These are phyloP conservation scores for Diplodia seriata DNA, from an alignment of 2,329 filamentous ascomycete genomes.

Conservation along the genomic window DNA sequence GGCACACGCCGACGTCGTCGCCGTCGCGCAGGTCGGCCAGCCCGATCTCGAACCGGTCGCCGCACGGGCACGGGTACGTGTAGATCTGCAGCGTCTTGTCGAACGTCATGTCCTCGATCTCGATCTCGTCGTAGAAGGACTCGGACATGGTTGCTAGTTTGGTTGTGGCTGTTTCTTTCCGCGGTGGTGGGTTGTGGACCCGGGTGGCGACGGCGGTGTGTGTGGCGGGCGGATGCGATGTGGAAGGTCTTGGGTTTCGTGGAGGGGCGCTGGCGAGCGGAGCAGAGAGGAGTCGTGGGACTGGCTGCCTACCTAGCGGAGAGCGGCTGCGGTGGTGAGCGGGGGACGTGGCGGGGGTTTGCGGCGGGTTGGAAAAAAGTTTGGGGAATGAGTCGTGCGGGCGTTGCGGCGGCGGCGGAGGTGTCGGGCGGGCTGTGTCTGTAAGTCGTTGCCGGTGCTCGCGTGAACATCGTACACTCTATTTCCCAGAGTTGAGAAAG, in stretches of 20 bases:
- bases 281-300: not conserved
- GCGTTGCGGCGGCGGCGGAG: slow-evolving; percentile 14
- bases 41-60: slow-evolving; percentile 92
- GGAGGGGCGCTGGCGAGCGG: no score
- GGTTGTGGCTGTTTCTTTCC: not conserved
- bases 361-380: slow-evolving; percentile 12
- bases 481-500: no score
- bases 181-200: not conserved
- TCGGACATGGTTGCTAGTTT: slow-evolving; percentile 50
- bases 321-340: not conserved
- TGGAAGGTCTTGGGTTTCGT: not conserved
- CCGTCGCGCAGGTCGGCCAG: slow-evolving; percentile 85
- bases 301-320: not conserved
- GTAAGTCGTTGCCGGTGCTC: slow-evolving; percentile 4
- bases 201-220: not conserved
- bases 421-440: not conserved
- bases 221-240: not conserved
- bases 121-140: slow-evolving; percentile 93
- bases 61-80: slow-evolving; percentile 95
- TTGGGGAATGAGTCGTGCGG: slow-evolving; percentile 14
- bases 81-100: slow-evolving; percentile 84
- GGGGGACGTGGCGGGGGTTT: not conserved
- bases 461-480: not conserved
- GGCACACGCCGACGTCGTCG: slow-evolving; percentile 94
- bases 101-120: slow-evolving; percentile 97